phyloP scores from a whole-genome alignment of 768 basidiomycete species.

The Kwoniella heveanensis region DNA sequence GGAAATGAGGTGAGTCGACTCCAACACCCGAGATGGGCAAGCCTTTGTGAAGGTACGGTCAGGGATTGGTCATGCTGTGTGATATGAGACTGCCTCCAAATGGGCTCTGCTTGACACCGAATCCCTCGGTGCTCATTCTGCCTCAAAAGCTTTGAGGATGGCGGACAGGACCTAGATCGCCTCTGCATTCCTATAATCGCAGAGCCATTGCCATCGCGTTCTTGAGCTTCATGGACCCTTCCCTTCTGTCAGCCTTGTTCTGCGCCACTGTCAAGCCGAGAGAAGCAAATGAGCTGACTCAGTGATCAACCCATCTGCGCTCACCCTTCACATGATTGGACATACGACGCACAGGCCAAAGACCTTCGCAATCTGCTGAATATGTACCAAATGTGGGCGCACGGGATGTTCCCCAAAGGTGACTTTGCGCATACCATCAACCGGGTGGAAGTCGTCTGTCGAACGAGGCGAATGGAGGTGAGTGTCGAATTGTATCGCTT shows the following conservation, averaged over 20 bases:
- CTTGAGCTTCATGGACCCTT: no score
- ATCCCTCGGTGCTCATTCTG: no score
- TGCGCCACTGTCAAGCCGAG: no score
- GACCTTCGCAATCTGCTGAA: slow-evolving; percentile 80
- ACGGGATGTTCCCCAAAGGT: slow-evolving; percentile 84
- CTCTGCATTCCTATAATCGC: no score
- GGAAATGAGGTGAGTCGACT: slow-evolving; percentile 85
- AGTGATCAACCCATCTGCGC: not conserved
- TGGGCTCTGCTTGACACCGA: no score
- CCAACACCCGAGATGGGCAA: no score
- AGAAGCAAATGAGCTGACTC: no score
- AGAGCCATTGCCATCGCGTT: no score
- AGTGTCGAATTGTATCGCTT: slow-evolving; percentile 38
- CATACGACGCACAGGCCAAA: slow-evolving; percentile 61
- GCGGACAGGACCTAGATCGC: not conserved
- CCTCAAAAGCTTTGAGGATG: no score
- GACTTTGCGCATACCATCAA: slow-evolving; percentile 83
- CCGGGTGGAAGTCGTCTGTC: slow-evolving; percentile 84
- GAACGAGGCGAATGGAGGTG: slow-evolving; percentile 82
- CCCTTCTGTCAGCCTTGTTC: no score
- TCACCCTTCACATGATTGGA: not conserved
- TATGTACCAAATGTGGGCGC: slow-evolving; percentile 92
- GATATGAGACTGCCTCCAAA: no score
- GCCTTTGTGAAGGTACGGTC: no score
- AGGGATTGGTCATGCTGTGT: slow-evolving; percentile 18